Conservation (phyloP, 306 rosid genomes). For the Prosopis cineraria region DNA sequence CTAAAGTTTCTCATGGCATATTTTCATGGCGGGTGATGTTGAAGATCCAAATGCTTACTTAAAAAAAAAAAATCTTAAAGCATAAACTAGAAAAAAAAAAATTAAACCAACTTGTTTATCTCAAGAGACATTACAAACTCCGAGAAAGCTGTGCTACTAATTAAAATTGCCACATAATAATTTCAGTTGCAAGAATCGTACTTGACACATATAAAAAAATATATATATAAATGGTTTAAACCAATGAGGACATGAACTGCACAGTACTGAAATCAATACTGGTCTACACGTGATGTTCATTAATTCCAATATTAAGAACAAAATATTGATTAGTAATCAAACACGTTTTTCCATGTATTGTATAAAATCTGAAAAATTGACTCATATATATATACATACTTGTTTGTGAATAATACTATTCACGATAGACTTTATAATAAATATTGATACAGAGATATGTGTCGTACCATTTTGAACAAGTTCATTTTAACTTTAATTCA, state of each 20-base stretch:
- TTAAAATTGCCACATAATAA: constrained; percentile 19
- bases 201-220: not conserved
- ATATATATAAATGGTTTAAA: not conserved
- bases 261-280: constrained; percentile 11
- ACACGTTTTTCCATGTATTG: not conserved
- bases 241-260: constrained; percentile 10
- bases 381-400: too few relatives aligned
- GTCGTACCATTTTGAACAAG: not conserved
- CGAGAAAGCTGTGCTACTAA: constrained; percentile 3
- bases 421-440: not conserved
- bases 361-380: not conserved
- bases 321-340: not conserved
- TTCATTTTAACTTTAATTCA: not conserved
- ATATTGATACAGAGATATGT: not conserved
- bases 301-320: not conserved
- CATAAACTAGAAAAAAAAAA: not conserved
- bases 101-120: constrained; percentile 1
- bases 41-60: not conserved
- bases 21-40: not conserved
- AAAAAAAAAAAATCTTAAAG: not conserved
- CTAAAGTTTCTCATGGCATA: not conserved
- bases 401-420: not conserved
- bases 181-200: constrained; percentile 7
- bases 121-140: not conserved
- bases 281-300: constrained; percentile 23